Base-by-base conservation (phyloP, 805 yeast species). In the Jamesozyma piceae region DNA sequence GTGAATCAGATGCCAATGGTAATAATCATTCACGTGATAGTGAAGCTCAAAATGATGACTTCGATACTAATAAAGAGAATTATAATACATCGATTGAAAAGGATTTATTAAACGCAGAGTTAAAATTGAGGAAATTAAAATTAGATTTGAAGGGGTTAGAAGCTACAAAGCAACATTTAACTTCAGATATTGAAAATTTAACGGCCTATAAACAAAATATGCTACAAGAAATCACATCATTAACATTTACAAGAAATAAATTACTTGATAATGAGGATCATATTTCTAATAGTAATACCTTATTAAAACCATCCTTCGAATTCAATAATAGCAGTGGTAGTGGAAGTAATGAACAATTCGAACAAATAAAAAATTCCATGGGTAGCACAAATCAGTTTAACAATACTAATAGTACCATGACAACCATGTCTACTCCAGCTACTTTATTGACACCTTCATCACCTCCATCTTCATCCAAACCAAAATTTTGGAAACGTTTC, bases 171-270 rank as follows among this genome's bases (percentile, higher is more conserved):
- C 67, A 71, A 2, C 58, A 58, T 5, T 49, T 80, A 29, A 44
- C 65, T 18, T 66, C 63, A 35, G 87, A 82, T 32, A 68, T 82
- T 13, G 72, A 68, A 38, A 71, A 64, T 17, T 63, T 87, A 47
- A 69, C 63, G 26, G 46, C 51, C 0, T 71, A 72, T 37, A 80
- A 73, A 60, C 66, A 64, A 28, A 59, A 63, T 15, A 60, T 86
- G 40, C 63, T 61, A 37, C 47, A 51, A 15, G 85, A 79, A 42
- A 62, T 80, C 22, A 50, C 57, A 5, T 53, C 50, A 3, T 51
- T 74, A 34, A 51, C 43, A 34, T 34, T 17, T 3, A 26, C 38
- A n/a, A 45, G 33, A 36, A 22, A 35, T n/a, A 40, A 26, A 27
- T n/a, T 20, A 19, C 29, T 35, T 21, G 30, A 38, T 32, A 29